These are phyloP conservation scores for Panicum miliaceum DNA, from an alignment of 176 grass and related monocot genomes.

Conservation along the genomic window DNA sequence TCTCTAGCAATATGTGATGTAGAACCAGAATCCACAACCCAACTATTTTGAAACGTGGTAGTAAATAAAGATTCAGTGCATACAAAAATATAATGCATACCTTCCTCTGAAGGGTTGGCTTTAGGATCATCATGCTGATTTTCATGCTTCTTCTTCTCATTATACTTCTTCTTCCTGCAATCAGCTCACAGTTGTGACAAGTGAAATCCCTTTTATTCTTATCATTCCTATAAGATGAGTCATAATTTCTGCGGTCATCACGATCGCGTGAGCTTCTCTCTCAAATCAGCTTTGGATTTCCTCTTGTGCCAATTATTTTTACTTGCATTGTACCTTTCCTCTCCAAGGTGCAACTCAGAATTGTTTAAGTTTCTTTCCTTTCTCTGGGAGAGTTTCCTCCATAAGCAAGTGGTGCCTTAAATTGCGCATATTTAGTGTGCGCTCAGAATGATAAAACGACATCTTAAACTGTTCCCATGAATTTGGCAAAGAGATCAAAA, in stretches of 20 bases:
- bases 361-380: neutral
- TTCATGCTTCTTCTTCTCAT: neutral
- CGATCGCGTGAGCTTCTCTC: neutral
- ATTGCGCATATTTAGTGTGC: neutral
- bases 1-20: constrained; percentile 24
- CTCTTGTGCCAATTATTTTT: neutral
- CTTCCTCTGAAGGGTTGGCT: neutral
- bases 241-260: neutral
- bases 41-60: neutral
- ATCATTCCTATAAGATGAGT: neutral
- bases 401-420: neutral
- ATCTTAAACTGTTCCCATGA: neutral
- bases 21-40: constrained; percentile 3
- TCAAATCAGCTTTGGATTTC: neutral
- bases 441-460: neutral
- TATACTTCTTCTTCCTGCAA: neutral
- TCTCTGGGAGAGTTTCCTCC: neutral
- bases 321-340: neutral
- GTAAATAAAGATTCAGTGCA: constrained; percentile 24
- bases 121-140: neutral
- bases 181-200: neutral
- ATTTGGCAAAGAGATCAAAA: neutral
- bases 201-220: neutral
- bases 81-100: neutral
- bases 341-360: constrained; percentile 20